Conservation (phyloP, 1,284 basidiomycete species). For the Austroboletus niveus region DNA sequence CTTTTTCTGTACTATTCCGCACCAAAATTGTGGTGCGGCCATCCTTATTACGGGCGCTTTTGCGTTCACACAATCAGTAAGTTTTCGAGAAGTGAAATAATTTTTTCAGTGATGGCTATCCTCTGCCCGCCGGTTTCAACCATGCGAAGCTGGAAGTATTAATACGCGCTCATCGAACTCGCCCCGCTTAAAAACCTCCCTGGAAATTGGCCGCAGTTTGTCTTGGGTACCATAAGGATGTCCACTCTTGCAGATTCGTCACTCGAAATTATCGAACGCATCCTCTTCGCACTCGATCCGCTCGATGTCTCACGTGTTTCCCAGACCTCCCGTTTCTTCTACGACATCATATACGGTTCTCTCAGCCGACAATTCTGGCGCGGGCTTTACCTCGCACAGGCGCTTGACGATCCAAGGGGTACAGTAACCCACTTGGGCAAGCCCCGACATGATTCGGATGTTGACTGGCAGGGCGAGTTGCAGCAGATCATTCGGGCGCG, state of each 20-base stretch:
- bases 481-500: conserved; percentile 52
- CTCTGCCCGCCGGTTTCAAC: conserved; percentile 23
- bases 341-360: conserved; percentile 44
- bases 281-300: conserved; percentile 54
- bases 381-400: conserved; percentile 54
- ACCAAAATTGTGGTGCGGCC: conserved; percentile 1
- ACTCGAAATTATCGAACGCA: conserved; percentile 53
- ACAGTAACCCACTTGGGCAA: conserved; percentile 45
- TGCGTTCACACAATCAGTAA: conserved; percentile 1
- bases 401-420: conserved; percentile 55
- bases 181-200: neutral
- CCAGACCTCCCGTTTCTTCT: conserved; percentile 47
- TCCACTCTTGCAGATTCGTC: conserved; percentile 40
- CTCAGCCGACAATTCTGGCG: conserved; percentile 56
- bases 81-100: conserved; percentile 25
- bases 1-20: neutral
- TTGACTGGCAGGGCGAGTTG: conserved; percentile 55
- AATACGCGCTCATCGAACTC: neutral
- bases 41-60: conserved; percentile 6
- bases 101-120: conserved; percentile 22
- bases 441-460: conserved; percentile 16
- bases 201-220: neutral
- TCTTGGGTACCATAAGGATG: conserved; percentile 4
- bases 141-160: conserved; percentile 4
- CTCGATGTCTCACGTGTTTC: conserved; percentile 50